Evolutionary conservation across 176 grass and related monocot genomes (phyloP), one percentile per base, ranked within the genome.

Genomic region (Pontederia crassipes): DNA sequence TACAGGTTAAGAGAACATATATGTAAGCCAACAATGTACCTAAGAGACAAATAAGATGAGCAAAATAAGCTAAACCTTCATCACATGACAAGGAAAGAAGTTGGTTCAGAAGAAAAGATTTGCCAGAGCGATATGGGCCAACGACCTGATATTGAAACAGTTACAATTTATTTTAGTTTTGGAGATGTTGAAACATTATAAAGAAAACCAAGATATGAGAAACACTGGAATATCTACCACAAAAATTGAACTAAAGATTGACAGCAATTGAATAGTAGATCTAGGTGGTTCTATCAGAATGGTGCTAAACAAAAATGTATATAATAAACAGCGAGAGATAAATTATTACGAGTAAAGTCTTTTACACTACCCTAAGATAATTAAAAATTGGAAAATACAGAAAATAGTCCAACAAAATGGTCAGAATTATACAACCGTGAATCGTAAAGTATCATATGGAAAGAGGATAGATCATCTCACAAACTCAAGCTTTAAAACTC

Each of bases 81-180:
- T 97, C 60, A 45, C 87, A 97, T 49, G 84, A 80, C n/a, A 97
- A 53, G 7, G 84, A 85, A 45, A 97, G 93, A 75, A 91, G 93
- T 69, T 91, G 87, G 68, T 97, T 97, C 62, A 97, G 87, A 75
- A 91, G 87, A 70, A 97, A 97, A 55, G 87, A 97, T 71, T 97
- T 91, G 1, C 93, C 93, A 4, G 81, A 97, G 70, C 93, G 73
- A 61, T 97, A 97, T 9, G 87, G 84, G 10, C 87, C 87, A 49
- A 90, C 90, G 64, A 97, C 81, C 92, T 97, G 72, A 58, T 55
- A 68, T 64, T 27, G 50, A 9, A 73, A 50, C 70, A 14, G 58
- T 46, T 50, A 0, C 61, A n/a, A 77, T 17, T 40, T 40, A 40
- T 40, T 40, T 40, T 40, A 40, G 1, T 40, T 40, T 40, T 40